phyloP scores from a whole-genome alignment of 2,329 filamentous ascomycete genomes.

The Stagonosporopsis chrysanthemi region DNA sequence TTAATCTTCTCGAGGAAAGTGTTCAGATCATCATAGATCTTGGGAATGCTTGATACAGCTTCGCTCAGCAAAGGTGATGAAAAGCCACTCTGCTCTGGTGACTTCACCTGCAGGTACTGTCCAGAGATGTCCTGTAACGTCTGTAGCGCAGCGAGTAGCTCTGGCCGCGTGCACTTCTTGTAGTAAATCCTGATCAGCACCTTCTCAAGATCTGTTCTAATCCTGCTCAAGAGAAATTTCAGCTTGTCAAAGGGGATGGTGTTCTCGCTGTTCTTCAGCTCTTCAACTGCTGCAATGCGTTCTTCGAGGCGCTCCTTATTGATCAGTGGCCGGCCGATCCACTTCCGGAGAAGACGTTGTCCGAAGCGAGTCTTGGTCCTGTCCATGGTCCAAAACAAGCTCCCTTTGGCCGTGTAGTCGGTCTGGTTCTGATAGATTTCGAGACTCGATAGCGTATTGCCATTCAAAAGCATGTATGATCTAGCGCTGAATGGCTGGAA shows the following conservation, averaged over 20 bases:
- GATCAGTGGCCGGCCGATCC: constrained; percentile 90
- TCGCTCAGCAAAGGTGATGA: constrained; percentile 71
- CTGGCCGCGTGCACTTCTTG: constrained; percentile 89
- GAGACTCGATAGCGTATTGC: constrained; percentile 90
- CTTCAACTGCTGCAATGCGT: constrained; percentile 83
- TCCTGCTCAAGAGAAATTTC: constrained; percentile 72
- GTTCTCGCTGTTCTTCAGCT: constrained; percentile 75
- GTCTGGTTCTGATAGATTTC: constrained; percentile 97
- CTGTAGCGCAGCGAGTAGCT: constrained; percentile 85
- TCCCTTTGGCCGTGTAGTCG: constrained; percentile 83
- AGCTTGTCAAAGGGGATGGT: constrained; percentile 75
- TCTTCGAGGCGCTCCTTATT: constrained; percentile 77
- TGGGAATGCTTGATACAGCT: constrained; percentile 77
- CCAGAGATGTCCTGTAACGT: constrained; percentile 81
- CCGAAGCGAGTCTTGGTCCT: constrained; percentile 91
- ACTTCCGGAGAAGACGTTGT: constrained; percentile 86
- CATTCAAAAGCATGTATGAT: constrained; percentile 95
- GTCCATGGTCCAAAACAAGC: constrained; percentile 93
- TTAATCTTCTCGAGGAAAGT: constrained; percentile 86
- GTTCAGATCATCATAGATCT: constrained; percentile 75
- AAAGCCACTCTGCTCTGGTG: constrained; percentile 74
- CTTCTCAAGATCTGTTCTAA: constrained; percentile 86
- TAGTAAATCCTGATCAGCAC: constrained; percentile 97
- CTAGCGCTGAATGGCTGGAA: constrained; percentile 94
- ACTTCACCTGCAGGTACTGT: constrained; percentile 74